These are phyloP conservation scores for Alternaria gaisen DNA, from an alignment of 2,329 filamentous ascomycete genomes.

Conservation along the genomic window DNA sequence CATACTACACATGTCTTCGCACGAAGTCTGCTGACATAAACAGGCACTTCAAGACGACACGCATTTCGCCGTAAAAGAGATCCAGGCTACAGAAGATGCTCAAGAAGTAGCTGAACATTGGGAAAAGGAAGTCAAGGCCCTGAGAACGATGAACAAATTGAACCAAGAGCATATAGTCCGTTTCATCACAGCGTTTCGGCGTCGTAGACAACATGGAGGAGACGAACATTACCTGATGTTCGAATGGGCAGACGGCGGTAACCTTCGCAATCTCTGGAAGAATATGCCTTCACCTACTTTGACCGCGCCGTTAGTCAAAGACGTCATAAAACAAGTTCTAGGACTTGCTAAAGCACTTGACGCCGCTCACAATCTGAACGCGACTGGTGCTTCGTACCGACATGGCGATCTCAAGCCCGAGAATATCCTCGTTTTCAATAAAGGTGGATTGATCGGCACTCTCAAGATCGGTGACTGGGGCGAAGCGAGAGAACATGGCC, in stretches of 20 bases:
- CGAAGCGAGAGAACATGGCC: constrained; percentile 15
- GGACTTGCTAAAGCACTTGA: constrained; percentile 33
- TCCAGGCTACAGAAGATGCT: constrained; percentile 6
- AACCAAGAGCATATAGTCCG: constrained; percentile 27
- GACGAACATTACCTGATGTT: constrained; percentile 27
- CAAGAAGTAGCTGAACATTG: constrained; percentile 17
- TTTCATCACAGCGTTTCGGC: constrained; percentile 26
- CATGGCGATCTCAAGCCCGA: constrained; percentile 51
- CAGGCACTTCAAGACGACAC: neutral
- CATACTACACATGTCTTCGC: neutral
- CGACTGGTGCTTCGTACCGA: constrained; percentile 19
- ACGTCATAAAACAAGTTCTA: constrained; percentile 16
- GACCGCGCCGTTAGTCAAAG: constrained; percentile 5
- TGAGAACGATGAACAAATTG: constrained; percentile 25
- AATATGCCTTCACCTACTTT: constrained; percentile 10
- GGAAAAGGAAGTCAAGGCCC: constrained; percentile 20
- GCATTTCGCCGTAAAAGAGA: constrained; percentile 23
- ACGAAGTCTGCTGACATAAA: neutral
- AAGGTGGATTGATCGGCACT: constrained; percentile 7
- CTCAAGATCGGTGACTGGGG: constrained; percentile 32
- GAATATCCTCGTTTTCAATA: constrained; percentile 47
- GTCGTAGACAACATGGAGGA: neutral
- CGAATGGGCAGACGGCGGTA: constrained; percentile 36
- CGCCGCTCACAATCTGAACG: constrained; percentile 17
- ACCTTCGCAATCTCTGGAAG: constrained; percentile 28